phyloP scores from a whole-genome alignment of 106 monocot species.

The Allium cepa region DNA sequence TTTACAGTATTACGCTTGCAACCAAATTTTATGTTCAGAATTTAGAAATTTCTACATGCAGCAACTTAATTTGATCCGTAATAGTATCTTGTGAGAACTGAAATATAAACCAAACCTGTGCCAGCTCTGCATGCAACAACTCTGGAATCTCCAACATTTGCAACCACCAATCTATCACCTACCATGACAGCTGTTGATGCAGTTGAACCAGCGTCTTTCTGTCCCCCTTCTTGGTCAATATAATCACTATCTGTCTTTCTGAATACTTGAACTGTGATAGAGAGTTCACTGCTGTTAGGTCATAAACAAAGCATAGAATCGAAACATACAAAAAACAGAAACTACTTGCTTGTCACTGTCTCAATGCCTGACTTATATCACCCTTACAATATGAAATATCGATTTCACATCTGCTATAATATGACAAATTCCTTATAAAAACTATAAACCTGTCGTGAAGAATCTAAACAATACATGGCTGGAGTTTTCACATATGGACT shows the following conservation, averaged over 20 bases:
- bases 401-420: no score
- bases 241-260: slow-evolving; percentile 52
- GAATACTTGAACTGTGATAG: slow-evolving; percentile 48
- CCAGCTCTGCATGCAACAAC: slow-evolving; percentile 58
- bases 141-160: slow-evolving; percentile 86
- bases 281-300: slow-evolving; percentile 3
- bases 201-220: slow-evolving; percentile 72
- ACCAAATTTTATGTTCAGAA: neutral
- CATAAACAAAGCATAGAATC: slow-evolving; percentile 1
- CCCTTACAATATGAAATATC: no score
- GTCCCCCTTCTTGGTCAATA: slow-evolving; percentile 33
- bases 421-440: no score
- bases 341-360: neutral
- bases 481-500: no score
- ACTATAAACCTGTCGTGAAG: no score
- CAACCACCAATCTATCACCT: slow-evolving; percentile 48
- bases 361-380: no score
- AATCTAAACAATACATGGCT: no score
- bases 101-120: slow-evolving; percentile 19
- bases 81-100: neutral
- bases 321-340: neutral
- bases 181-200: slow-evolving; percentile 62
- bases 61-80: neutral
- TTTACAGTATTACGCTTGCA: neutral
- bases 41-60: slow-evolving; percentile 3